Evolutionary conservation across 108 stramenopile species (phyloP).

Genomic region (Nitzschia palea): DNA sequence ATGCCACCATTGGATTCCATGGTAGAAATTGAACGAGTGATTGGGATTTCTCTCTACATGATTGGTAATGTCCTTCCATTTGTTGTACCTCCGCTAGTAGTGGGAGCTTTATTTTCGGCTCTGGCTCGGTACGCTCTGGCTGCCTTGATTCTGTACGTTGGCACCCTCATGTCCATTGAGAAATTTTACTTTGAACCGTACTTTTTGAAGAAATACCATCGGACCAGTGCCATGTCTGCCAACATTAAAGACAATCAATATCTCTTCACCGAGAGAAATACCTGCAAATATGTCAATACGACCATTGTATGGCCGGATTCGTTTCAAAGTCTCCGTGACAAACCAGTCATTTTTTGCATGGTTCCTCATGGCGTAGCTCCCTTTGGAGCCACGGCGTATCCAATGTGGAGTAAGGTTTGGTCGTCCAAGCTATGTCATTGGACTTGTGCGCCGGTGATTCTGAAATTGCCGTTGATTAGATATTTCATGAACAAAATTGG

Average conservation of each 20-base stretch:
- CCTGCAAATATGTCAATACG: constrained; percentile 48
- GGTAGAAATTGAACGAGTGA: constrained; percentile 60
- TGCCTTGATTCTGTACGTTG: constrained; percentile 29
- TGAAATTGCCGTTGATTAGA: constrained; percentile 53
- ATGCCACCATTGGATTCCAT: constrained; percentile 26
- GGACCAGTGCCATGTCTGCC: constrained; percentile 8
- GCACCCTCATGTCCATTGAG: constrained; percentile 22
- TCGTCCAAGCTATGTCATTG: constrained; percentile 60
- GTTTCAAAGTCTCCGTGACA: constrained; percentile 30
- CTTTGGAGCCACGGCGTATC: constrained; percentile 64
- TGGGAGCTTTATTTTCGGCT: constrained; percentile 21
- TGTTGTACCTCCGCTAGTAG: constrained; percentile 31
- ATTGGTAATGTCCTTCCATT: constrained; percentile 63
- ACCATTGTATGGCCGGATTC: constrained; percentile 53
- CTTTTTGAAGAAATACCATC: constrained; percentile 47
- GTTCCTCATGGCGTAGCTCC: constrained; percentile 69
- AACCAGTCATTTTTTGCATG: constrained; percentile 53
- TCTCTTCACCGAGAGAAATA: constrained; percentile 64
- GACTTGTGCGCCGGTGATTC: constrained; percentile 61
- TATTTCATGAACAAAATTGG: constrained; percentile 52
- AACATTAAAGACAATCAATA: constrained; percentile 58
- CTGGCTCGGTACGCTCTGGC: constrained; percentile 16
- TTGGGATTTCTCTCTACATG: constrained; percentile 64
- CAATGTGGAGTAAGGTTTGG: constrained; percentile 65
- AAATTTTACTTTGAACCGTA: constrained; percentile 33